A percentile compares a stretch with the other conserved stretches of the same genome.
Evolutionary conservation across 2,329 filamentous ascomycete genomes (phyloP).

Genomic region (Microdochium nivale): DNA sequence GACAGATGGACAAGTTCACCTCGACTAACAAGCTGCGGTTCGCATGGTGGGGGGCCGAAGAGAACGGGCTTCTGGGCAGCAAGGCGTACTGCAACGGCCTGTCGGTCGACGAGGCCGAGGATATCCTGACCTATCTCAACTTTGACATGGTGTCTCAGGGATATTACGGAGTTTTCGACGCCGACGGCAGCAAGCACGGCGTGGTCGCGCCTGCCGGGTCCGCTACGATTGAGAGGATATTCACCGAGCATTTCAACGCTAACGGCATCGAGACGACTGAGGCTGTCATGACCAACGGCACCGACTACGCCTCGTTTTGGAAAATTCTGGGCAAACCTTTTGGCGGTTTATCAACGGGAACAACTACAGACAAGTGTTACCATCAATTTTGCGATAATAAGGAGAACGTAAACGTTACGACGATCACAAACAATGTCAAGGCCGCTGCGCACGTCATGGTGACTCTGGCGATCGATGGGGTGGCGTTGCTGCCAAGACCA

Average conservation of each 20-base stretch:
- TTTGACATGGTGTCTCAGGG: conserved; percentile 52
- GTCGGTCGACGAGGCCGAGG: conserved; percentile 32
- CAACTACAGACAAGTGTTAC: conserved; percentile 34
- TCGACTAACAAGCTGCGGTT: conserved; percentile 38
- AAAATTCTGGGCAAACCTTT: conserved; percentile 22
- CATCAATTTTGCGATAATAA: conserved; percentile 24
- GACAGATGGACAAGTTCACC: conserved; percentile 23
- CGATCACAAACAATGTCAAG: conserved; percentile 21
- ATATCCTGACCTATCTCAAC: conserved; percentile 52
- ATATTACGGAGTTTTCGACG: conserved; percentile 26
- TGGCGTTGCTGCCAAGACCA: conserved; percentile 20
- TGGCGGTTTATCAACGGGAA: conserved; percentile 31
- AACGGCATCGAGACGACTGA: conserved; percentile 16
- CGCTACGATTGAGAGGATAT: conserved; percentile 22
- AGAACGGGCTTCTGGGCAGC: conserved; percentile 39
- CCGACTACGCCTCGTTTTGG: conserved; percentile 44
- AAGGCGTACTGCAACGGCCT: conserved; percentile 36
- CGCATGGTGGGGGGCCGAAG: conserved; percentile 42
- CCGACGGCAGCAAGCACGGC: conserved; percentile 24
- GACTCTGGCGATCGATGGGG: conserved; percentile 19
- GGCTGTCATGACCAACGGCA: conserved; percentile 28
- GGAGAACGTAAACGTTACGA: conserved; percentile 19
- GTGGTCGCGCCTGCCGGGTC: conserved; percentile 24
- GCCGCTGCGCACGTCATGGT: conserved; percentile 24
- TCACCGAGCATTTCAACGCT: conserved; percentile 17